Base-by-base conservation (phyloP, 2,329 filamentous ascomycete genomes). In the Clonostachys rhizophaga region DNA sequence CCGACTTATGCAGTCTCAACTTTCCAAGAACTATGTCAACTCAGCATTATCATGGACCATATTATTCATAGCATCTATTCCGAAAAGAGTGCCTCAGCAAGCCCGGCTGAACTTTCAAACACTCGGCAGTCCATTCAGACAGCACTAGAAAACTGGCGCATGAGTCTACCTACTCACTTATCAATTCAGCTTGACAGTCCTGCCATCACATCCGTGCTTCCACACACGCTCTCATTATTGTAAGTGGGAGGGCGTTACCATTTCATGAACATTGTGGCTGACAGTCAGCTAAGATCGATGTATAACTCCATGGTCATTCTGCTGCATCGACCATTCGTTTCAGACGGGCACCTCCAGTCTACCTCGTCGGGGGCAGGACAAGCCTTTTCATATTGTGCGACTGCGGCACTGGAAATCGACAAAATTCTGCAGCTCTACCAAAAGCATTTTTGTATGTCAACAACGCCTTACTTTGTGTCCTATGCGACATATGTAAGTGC, bases 401-500 rank as follows among this genome's bases (percentile, higher is more conserved):
- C 62, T 1, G 74, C 75, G 0, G 75, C 75, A 0, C 60, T 62
- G 10, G 62, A 64, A 13, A 78, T 78, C 5, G 65, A 68, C 13
- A 57, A 60, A 4, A 55, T 79, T 0, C 53, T 78, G 0, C 64
- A 67, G 17, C 60, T 64, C 6, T 78, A 78, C 41, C 64, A 75
- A 20, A 57, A 59, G 33, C 60, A 66, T 0, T 79, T 75, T 39
- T 71, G 68, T 1, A 63, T 77, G 2, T 59, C 64, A 11, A 59
- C 67, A 11, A 72, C 76, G 0, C 77, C 77, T 0, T 80, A 80
- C 47, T 58, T 80, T 2, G 68, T 80, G 16, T 76, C 73, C 0
- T 81, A 81, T 54, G 74, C 78, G 0, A 78, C 74, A 0, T 81
- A 80, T 48, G 74, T 79, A 1, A 69, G 69, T 5, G 75, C 74